These are phyloP conservation scores for Zygosaccharomyces pseudorouxii DNA, from an alignment of 805 yeast genomes.

Conservation along the genomic window DNA sequence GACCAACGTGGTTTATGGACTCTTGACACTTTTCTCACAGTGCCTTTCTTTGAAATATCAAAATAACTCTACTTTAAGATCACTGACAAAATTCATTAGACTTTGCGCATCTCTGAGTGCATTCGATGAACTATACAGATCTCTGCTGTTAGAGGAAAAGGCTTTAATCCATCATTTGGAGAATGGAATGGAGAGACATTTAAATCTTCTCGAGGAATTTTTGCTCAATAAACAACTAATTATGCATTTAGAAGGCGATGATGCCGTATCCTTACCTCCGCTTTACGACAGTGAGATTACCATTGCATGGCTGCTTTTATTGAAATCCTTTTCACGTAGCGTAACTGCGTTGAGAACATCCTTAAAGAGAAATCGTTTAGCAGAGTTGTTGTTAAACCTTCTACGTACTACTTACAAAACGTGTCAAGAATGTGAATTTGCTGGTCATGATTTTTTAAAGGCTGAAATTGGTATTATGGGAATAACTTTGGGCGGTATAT, in stretches of 20 bases:
- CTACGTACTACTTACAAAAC: constrained; percentile 19
- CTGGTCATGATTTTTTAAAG: constrained; percentile 21
- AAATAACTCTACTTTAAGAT: constrained; percentile 14
- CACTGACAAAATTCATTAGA: constrained; percentile 24
- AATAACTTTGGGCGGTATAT: constrained; percentile 36
- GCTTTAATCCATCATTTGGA: constrained; percentile 23
- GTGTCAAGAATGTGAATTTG: constrained; percentile 15
- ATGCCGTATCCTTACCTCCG: constrained; percentile 18
- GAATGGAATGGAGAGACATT: constrained; percentile 22
- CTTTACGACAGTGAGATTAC: constrained; percentile 24
- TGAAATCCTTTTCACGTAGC: constrained; percentile 35
- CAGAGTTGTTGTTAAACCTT: constrained; percentile 20
- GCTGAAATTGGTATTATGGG: constrained; percentile 30
- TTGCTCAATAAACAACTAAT: constrained; percentile 14
- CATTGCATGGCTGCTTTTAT: constrained; percentile 28
- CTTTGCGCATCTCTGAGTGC: constrained; percentile 29
- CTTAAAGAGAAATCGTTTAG: constrained; percentile 26
- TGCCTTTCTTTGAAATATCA: constrained; percentile 21
- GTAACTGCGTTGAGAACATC: constrained; percentile 30
- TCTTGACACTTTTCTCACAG: constrained; percentile 23
- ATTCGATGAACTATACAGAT: constrained; percentile 27
- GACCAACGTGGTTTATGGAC: constrained; percentile 24
- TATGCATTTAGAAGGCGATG: constrained; percentile 4
- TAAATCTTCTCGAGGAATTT: constrained; percentile 20
- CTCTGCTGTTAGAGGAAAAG: constrained; percentile 21